phyloP scores from a whole-genome alignment of 371 early-diverging fungal species.

The Mortierella sp. region DNA sequence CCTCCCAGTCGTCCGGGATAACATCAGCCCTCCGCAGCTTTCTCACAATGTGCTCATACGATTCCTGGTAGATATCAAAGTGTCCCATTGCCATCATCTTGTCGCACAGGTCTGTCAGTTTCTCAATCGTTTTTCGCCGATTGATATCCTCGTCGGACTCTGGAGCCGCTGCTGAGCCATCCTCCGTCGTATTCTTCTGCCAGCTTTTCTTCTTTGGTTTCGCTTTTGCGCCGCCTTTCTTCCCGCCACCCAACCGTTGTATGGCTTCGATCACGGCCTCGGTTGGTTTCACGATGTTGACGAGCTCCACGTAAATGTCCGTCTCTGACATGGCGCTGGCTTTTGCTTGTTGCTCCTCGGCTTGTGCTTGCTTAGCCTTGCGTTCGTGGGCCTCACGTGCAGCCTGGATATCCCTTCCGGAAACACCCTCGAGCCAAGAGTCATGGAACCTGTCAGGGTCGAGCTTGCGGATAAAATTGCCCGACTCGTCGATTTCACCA shows the following conservation, averaged over 20 bases:
- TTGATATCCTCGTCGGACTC: conserved; percentile 57
- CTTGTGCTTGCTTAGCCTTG: conserved; percentile 59
- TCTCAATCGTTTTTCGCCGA: conserved; percentile 64
- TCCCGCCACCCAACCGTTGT: conserved; percentile 68
- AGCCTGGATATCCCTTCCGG: conserved; percentile 76
- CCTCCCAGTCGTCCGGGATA: conserved; percentile 72
- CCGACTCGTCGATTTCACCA: conserved; percentile 84
- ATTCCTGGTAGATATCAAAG: conserved; percentile 78
- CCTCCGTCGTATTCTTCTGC: conserved; percentile 52
- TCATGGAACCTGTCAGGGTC: conserved; percentile 91
- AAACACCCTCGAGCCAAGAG: conserved; percentile 86
- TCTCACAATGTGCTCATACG: conserved; percentile 81
- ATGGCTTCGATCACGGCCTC: conserved; percentile 79
- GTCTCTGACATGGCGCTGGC: conserved; percentile 54
- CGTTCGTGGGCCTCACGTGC: conserved; percentile 79
- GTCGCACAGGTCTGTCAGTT: conserved; percentile 79
- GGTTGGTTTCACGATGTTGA: conserved; percentile 73
- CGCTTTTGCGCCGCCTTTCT: conserved; percentile 63
- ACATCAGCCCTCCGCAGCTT: conserved; percentile 69
- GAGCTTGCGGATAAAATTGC: conserved; percentile 83
- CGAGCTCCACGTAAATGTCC: conserved; percentile 66
- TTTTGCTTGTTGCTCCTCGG: conserved; percentile 65
- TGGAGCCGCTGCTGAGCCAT: conserved; percentile 25
- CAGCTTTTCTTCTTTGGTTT: conserved; percentile 72
- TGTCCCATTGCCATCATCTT: conserved; percentile 80